Conservation (phyloP, 1,284 basidiomycete species). For the Moniliella sp. region DNA sequence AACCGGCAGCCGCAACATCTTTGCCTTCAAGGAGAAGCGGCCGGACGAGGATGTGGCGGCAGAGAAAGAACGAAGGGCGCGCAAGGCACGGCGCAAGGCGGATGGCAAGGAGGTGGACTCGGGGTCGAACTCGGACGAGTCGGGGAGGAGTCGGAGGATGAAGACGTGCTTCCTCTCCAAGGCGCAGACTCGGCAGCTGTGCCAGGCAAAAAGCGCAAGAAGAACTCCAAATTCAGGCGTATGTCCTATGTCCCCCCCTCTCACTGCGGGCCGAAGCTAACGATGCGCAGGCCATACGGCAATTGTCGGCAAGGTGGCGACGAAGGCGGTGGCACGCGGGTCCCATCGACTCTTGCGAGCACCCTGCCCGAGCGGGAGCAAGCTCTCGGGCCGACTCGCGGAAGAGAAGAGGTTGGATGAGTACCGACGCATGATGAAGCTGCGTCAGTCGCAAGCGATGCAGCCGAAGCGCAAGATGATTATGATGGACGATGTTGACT, state of each 20-base stretch:
- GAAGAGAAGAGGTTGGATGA: neutral
- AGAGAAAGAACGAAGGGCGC: neutral
- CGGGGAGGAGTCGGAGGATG: conserved; percentile 3
- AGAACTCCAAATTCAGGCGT: neutral
- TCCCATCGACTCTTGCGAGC: too few species aligned
- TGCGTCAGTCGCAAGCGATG: neutral
- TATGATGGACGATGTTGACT: neutral
- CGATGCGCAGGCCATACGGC: conserved; percentile 10
- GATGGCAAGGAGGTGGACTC: conserved; percentile 7
- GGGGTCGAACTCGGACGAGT: conserved; percentile 3
- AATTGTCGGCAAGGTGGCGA: conserved; percentile 20
- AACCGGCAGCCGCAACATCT: conserved; percentile 17
- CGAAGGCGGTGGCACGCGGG: conserved; percentile 16
- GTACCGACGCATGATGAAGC: neutral
- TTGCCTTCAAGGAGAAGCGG: conserved; percentile 19
- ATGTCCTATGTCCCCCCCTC: too few species aligned
- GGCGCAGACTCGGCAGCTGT: neutral
- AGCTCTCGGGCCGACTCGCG: too few species aligned
- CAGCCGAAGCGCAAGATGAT: neutral
- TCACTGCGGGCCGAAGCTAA: too few species aligned
- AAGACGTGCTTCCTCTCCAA: conserved; percentile 4
- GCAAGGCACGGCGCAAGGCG: conserved; percentile 1
- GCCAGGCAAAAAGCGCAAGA: neutral
- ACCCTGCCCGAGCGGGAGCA: too few species aligned
- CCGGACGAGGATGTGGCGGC: conserved; percentile 5